These are phyloP conservation scores for Populus alba DNA, from an alignment of 345 rosid species.

Conservation along the genomic window DNA sequence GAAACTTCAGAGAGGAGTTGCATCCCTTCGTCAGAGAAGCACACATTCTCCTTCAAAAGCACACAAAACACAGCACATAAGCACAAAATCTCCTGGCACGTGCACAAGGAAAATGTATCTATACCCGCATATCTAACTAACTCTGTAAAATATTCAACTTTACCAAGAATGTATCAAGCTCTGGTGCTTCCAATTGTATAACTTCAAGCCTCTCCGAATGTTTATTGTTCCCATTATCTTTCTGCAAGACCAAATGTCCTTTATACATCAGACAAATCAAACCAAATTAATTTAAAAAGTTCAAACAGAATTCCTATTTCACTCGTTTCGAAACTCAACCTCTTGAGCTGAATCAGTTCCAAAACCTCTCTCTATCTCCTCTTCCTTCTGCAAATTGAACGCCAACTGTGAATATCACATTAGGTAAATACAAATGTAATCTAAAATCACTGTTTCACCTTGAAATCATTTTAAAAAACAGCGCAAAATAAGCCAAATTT, in stretches of 20 bases:
- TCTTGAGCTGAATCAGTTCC: constrained; percentile 26
- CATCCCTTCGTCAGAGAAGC: constrained; percentile 32
- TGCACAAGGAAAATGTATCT: not conserved
- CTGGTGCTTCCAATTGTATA: constrained; percentile 62
- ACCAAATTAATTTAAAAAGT: not conserved
- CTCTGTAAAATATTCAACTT: not conserved
- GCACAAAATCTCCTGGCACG: not conserved
- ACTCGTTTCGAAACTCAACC: constrained; percentile 18
- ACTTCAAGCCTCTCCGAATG: constrained; percentile 16
- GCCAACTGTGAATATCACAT: not conserved
- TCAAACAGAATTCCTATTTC: not conserved
- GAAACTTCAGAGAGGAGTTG: constrained; percentile 40
- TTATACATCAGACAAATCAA: not conserved
- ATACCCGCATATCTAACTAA: not conserved
- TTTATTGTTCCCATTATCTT: constrained; percentile 33
- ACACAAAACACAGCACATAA: not conserved
- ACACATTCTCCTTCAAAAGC: constrained; percentile 40
- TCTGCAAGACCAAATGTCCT: constrained; percentile 33
- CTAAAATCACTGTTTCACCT: not conserved
- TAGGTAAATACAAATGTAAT: not conserved
- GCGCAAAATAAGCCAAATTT: not conserved
- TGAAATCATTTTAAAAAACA: not conserved
- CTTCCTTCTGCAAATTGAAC: constrained; percentile 32
- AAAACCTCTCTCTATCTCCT: not conserved
- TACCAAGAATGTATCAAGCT: constrained; percentile 55